A percentile compares a stretch with the other conserved stretches of the same genome.
These are phyloP conservation scores for Rubia peregrina DNA, from an alignment of 305 asterid species.

Conservation along the genomic window DNA sequence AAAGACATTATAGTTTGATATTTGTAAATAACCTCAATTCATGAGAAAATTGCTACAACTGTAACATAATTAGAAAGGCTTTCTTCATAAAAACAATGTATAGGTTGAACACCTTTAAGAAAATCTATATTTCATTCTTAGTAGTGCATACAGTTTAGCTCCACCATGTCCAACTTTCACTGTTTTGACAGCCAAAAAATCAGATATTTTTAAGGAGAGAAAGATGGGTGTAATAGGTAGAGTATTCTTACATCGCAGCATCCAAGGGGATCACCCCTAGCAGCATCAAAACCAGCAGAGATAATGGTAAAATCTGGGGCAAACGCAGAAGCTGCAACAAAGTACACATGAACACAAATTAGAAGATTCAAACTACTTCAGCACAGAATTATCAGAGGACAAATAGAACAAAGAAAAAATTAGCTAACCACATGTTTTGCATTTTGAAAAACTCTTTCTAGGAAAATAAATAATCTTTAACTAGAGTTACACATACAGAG, in stretches of 20 bases:
- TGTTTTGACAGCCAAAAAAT: background rate
- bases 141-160: background rate
- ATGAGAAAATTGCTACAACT: background rate
- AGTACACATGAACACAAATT: conserved; percentile 20
- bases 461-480: background rate
- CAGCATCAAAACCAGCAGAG: conserved; percentile 99
- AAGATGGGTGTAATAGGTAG: background rate
- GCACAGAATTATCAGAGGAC: conserved; percentile 16
- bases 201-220: background rate
- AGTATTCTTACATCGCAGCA: conserved; percentile 73
- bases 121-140: background rate
- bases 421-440: background rate
- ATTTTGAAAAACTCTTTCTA: background rate
- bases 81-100: background rate
- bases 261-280: conserved; percentile 98
- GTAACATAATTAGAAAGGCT: background rate
- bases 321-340: conserved; percentile 72
- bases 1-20: background rate
- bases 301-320: conserved; percentile 88
- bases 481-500: background rate
- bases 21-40: background rate
- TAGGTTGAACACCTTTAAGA: background rate
- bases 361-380: conserved; percentile 12
- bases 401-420: background rate
- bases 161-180: background rate